Base-by-base conservation (phyloP, 192 early-diverging fungal genomes). In the Umbelopsis isabellina region DNA sequence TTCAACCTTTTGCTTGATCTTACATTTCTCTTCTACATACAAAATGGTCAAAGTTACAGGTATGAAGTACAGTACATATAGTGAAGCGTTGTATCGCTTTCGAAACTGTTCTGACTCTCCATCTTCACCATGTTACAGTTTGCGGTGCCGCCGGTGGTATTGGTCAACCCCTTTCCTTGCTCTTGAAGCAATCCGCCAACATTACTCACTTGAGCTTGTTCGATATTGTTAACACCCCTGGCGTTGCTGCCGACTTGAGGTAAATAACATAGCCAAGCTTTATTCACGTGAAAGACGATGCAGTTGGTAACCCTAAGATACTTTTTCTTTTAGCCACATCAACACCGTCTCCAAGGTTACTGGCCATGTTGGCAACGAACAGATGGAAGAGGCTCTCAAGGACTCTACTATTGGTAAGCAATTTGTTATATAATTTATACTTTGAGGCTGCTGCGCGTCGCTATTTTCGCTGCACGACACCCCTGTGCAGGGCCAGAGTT, bases 221-320 rank as follows among this genome's bases (percentile, higher is more conserved):
- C 79, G 97, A 97, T 85, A 91, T 99, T 67, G 93, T 93, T 81
- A 97, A 97, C 87, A 95, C 95, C 50, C 92, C 94, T 21, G 96
- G 97, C 65, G 96, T 99, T 71, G 96, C 96, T 58, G 97, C 97
- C 66, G 97, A 99, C 79, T 85, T 99, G 45, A 90, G 91, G 68
- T 95, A 98, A 85, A 92, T 95, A 20, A 20, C 13, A 41, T 25
- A 6, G 27, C 13, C 8, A 23, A 15, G 22, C 35, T 48, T 25
- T 35, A 35, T 41, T 46, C 23, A 23, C 9, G 12, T 30, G 3
- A 16, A n/a, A n/a, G n/a, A 47, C 27, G 15, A 41, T 27, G 68
- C 13, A 41, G 25, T 18, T 20, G 5, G 1, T 13, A 20, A 10
- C 20, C 20, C 27, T 69, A 5, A 37, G 13, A 2, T 11, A 51